Conservation (phyloP, 345 rosid species). For the Sisymbrium irio region DNA sequence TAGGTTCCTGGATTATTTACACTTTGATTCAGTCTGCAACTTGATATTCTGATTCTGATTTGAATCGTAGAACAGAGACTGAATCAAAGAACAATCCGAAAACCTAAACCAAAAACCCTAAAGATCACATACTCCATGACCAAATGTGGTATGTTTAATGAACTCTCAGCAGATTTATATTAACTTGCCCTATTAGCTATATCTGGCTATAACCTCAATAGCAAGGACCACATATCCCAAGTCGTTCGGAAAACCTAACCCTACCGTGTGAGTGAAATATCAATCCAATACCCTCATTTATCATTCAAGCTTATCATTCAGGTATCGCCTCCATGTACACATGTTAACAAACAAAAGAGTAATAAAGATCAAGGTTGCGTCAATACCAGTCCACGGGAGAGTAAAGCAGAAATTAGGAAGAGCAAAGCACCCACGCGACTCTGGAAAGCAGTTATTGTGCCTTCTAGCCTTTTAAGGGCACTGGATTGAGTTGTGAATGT, state of each 20-base stretch:
- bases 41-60: neutral
- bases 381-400: conserved; percentile 94
- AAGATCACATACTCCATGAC: neutral
- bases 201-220: neutral
- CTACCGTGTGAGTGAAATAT: neutral
- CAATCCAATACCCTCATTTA: neutral
- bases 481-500: conserved; percentile 48
- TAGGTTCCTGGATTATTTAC: too few relatives aligned
- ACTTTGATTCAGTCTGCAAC: neutral
- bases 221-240: neutral
- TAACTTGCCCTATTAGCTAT: neutral
- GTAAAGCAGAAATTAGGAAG: conserved; percentile 90
- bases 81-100: neutral
- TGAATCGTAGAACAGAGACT: neutral
- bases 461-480: conserved; percentile 56
- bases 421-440: conserved; percentile 96
- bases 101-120: neutral
- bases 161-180: neutral
- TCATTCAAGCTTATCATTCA: conserved; percentile 17
- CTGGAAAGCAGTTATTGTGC: conserved; percentile 64
- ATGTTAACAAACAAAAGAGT: neutral
- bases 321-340: neutral
- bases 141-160: neutral
- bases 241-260: neutral
- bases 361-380: conserved; percentile 1